A percentile compares a stretch with the other conserved stretches of the same genome.
Evolutionary conservation across 1,284 basidiomycete genomes (phyloP).

Genomic region (Cutaneotrichosporon sp.): DNA sequence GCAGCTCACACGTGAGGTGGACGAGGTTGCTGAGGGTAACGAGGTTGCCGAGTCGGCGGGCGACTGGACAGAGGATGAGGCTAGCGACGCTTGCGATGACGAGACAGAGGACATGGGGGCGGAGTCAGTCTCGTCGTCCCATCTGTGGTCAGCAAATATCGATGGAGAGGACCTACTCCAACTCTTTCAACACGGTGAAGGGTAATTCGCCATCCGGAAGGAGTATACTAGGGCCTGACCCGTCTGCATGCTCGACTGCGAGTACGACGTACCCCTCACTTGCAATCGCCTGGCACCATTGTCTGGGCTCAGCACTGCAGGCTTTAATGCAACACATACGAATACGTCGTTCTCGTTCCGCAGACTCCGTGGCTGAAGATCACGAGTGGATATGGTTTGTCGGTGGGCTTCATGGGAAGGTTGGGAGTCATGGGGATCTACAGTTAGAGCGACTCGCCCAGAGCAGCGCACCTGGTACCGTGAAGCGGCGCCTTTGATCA

Average conservation of each 20-base stretch:
- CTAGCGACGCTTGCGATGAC: too few relatives aligned
- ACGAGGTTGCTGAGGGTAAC: too few relatives aligned
- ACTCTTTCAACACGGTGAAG: not conserved
- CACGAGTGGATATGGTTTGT: conserved; percentile 59
- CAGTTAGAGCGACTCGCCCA: too few relatives aligned
- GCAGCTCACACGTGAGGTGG: too few relatives aligned
- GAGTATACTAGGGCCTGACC: conserved; percentile 54
- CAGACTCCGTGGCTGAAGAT: conserved; percentile 76
- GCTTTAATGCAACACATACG: conserved; percentile 47
- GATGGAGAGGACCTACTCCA: not conserved
- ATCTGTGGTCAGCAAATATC: not conserved
- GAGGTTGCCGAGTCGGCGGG: not conserved
- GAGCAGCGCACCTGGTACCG: too few relatives aligned
- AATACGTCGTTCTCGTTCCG: conserved; percentile 67
- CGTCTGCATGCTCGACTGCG: conserved; percentile 71
- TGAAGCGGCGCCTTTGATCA: not conserved
- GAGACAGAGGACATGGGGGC: not conserved
- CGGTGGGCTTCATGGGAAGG: not conserved
- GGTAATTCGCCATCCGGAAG: not conserved
- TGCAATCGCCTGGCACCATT: conserved; percentile 64
- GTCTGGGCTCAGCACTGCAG: conserved; percentile 49
- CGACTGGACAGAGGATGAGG: not conserved
- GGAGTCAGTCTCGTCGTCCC: not conserved
- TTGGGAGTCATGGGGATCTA: not conserved
- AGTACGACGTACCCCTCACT: conserved; percentile 69